Base-by-base conservation (phyloP, 495 filamentous ascomycete species). In the Lasiosphaeria miniovina region DNA sequence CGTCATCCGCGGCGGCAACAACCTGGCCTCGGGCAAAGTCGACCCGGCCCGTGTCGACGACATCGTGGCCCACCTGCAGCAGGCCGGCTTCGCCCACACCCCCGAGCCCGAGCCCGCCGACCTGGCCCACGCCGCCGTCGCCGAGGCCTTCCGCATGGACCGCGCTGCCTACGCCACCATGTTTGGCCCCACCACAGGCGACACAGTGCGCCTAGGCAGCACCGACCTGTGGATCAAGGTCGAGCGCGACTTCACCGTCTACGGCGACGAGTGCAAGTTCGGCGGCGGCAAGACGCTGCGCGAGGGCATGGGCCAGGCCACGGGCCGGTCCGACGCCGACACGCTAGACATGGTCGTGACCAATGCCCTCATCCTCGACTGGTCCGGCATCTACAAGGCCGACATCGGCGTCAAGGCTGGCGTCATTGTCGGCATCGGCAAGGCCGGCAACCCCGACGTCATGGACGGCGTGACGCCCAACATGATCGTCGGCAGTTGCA, bases 251-350 rank as follows among this genome's bases (percentile, higher is more conserved):
- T 74, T 84, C 57, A 91, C 91, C 4, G 75, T 77, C 11, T 93
- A 96, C 70, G 94, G 94, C 24, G 95, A 98, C 59, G 94, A 98
- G 75, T 97, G 93, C 68, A 87, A 88, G 50, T 98, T 98, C 75
- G 94, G 94, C 40, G 94, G 94, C 31, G 94, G 94, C 31, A 98
- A 98, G 82, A 93, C 90, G 31, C 72, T 98, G 54, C 81, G 94
- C 51, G 94, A 98, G 70, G 94, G 94, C 4, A 98, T 98, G 94
- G 95, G 93, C 9, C 93, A 96, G 75, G 90, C 92, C 6, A 88
- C 84, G 38, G 93, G 90, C 17, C 80, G 89, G 53, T 70, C 81
- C 4, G 86, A 92, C 65, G 70, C 76, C 3, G 84, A 94, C 31
- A 86, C 84, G 48, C 71, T 96, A 63, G 94, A 98, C 69, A 85